A percentile compares a stretch with the other conserved stretches of the same genome.
These are phyloP conservation scores for Penicillium sp. DNA, from an alignment of 2,329 filamentous ascomycete genomes.

Conservation along the genomic window DNA sequence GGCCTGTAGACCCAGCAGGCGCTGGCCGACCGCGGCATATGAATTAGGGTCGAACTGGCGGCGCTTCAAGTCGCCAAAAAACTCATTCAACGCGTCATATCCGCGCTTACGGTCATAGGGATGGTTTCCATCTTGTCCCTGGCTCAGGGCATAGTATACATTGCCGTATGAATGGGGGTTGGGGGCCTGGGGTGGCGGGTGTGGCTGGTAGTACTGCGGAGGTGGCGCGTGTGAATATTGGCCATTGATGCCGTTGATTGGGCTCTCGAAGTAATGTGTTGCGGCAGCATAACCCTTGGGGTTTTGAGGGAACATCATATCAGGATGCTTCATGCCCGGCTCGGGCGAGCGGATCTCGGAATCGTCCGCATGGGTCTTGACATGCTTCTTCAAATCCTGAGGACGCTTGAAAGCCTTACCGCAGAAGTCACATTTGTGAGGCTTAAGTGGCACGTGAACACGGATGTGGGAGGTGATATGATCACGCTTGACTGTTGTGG, in stretches of 20 bases:
- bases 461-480: constrained; percentile 99
- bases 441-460: constrained; percentile 97
- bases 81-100: constrained; percentile 87
- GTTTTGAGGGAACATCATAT: constrained; percentile 42
- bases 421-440: constrained; percentile 98
- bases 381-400: constrained; percentile 98
- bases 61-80: constrained; percentile 90
- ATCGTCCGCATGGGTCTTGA: constrained; percentile 98
- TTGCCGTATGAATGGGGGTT: constrained; percentile 61
- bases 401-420: constrained; percentile 99
- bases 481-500: constrained; percentile 96
- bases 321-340: constrained; percentile 50
- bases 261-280: constrained; percentile 56
- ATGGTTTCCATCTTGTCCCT: constrained; percentile 62
- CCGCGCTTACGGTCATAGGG: constrained; percentile 75
- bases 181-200: constrained; percentile 53
- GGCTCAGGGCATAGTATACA: constrained; percentile 73
- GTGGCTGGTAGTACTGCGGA: constrained; percentile 54
- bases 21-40: constrained; percentile 88
- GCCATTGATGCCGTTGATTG: constrained; percentile 49
- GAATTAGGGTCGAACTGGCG: constrained; percentile 83
- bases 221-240: constrained; percentile 44
- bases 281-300: constrained; percentile 41
- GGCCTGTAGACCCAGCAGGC: constrained; percentile 76
- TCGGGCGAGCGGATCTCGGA: constrained; percentile 71